Conservation (phyloP, 441 rosid species). For the Omphalea diandra region DNA sequence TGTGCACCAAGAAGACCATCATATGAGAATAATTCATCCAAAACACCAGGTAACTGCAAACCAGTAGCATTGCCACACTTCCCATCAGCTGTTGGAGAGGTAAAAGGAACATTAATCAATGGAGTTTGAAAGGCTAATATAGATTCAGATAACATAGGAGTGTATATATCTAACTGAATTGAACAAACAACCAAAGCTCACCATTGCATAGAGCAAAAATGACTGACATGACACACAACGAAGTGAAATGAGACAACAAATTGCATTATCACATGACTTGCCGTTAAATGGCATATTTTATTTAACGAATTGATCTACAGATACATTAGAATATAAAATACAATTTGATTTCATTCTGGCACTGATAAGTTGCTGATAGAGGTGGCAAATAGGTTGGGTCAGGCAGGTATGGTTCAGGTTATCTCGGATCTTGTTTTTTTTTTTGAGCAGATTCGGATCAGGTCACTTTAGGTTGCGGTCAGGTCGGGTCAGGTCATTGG, state of each 20-base stretch:
- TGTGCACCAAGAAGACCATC: constrained; percentile 87
- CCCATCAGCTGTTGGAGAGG: constrained; percentile 55
- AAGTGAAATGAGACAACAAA: constrained; percentile 1
- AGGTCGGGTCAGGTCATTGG: too few relatives aligned
- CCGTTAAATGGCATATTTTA: background rate
- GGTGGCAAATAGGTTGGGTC: too few relatives aligned
- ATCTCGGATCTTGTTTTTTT: too few relatives aligned
- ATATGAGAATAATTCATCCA: constrained; percentile 81
- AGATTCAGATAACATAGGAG: background rate
- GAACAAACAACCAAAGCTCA: constrained; percentile 2
- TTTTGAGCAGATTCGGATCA: too few relatives aligned
- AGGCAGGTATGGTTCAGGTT: too few relatives aligned
- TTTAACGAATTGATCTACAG: background rate
- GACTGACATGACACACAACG: too few relatives aligned
- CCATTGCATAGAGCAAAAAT: too few relatives aligned
- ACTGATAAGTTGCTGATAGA: too few relatives aligned
- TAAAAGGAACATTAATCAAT: background rate
- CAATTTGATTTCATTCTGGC: background rate
- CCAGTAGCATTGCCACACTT: constrained; percentile 62
- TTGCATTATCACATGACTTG: too few relatives aligned
- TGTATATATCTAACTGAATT: constrained; percentile 6
- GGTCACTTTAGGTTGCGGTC: too few relatives aligned
- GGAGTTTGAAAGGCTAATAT: background rate
- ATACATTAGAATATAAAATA: background rate
- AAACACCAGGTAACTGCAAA: constrained; percentile 82